Percentiles rank a stretch among this genome's conserved stretches.
These are phyloP conservation scores for Capronia epimyces DNA, from an alignment of 2,329 filamentous ascomycete genomes.

Conservation along the genomic window DNA sequence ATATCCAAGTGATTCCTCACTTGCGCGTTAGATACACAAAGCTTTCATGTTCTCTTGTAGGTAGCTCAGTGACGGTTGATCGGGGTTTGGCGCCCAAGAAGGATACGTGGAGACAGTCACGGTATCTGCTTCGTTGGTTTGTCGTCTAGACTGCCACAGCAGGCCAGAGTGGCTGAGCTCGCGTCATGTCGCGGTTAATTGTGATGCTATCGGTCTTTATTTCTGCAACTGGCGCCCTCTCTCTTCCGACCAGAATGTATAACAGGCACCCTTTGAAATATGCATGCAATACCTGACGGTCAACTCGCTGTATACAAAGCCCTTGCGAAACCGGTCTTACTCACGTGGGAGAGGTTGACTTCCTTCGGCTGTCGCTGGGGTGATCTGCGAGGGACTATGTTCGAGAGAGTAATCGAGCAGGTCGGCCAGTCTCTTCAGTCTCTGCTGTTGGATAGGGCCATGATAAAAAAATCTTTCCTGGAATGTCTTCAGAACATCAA, in stretches of 20 bases:
- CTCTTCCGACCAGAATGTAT: background rate
- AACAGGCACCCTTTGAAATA: background rate
- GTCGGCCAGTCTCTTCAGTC: slow-evolving; percentile 17
- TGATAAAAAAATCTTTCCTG: slow-evolving; percentile 26
- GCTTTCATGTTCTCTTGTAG: too few species aligned
- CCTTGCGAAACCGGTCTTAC: background rate
- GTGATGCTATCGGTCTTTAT: too few species aligned
- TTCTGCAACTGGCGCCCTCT: too few species aligned
- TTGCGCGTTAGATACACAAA: too few species aligned
- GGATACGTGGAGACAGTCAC: background rate
- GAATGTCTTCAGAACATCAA: slow-evolving; percentile 18
- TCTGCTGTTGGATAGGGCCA: slow-evolving; percentile 16
- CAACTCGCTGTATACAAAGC: too few species aligned
- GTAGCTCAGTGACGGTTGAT: too few species aligned
- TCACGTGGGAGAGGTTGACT: background rate
- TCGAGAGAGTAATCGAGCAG: slow-evolving; percentile 6
- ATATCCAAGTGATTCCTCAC: too few species aligned
- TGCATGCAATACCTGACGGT: too few species aligned
- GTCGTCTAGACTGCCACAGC: too few species aligned
- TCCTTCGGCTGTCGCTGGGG: background rate
- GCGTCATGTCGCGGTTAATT: background rate
- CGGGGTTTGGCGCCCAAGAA: background rate
- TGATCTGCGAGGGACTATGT: slow-evolving; percentile 6
- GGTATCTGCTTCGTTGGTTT: too few species aligned
- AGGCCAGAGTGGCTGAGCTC: too few species aligned